Conservation (phyloP, 257 asterid species). For the Salvia miltiorrhiza region DNA sequence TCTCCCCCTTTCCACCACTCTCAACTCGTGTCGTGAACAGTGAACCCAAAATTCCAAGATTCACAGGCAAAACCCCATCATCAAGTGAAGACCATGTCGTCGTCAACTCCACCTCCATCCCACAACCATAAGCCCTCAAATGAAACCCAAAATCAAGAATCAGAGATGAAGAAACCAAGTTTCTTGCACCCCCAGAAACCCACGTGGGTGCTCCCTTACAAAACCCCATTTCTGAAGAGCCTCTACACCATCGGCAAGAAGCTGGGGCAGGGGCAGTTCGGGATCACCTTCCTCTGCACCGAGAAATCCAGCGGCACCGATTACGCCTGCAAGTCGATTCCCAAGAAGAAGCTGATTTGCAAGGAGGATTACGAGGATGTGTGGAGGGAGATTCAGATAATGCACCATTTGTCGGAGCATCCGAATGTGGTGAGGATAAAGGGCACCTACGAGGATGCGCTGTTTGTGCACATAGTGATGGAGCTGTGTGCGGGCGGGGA, state of each 20-base stretch:
- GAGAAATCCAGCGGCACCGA: conserved; percentile 46
- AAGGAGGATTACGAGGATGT: conserved; percentile 64
- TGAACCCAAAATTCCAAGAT: conserved; percentile 22
- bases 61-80: conserved; percentile 11
- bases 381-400: conserved; percentile 77
- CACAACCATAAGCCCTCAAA: conserved; percentile 25
- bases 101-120: conserved; percentile 35
- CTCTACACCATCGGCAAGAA: conserved; percentile 53
- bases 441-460: conserved; percentile 72
- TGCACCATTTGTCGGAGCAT: conserved; percentile 72
- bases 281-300: conserved; percentile 55
- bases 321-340: conserved; percentile 67
- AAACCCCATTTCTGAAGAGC: conserved; percentile 40
- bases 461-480: conserved; percentile 79
- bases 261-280: conserved; percentile 71
- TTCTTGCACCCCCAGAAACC: conserved; percentile 33
- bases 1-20: background rate
- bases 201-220: conserved; percentile 59
- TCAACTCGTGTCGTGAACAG: background rate
- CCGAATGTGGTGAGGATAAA: conserved; percentile 73
- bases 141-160: conserved; percentile 20
- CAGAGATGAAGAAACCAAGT: conserved; percentile 43
- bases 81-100: conserved; percentile 29
- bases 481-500: conserved; percentile 89
- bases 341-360: conserved; percentile 60